A percentile compares a stretch with the other conserved stretches of the same genome.
phyloP scores from a whole-genome alignment of 2,329 filamentous ascomycete genomes.

The Ophiosphaerella herpotricha region DNA sequence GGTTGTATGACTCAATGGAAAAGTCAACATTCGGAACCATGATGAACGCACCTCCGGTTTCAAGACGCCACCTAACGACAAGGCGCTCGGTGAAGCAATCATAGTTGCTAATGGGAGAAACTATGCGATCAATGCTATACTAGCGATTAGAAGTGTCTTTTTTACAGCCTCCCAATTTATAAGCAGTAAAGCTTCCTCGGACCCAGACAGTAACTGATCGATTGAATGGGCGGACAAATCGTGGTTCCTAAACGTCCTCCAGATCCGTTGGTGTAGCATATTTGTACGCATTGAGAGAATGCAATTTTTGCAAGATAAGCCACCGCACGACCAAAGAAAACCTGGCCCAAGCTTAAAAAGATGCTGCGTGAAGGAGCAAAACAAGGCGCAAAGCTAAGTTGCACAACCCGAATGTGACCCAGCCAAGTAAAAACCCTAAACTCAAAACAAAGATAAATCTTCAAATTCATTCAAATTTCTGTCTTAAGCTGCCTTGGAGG shows the following conservation, averaged over 20 bases:
- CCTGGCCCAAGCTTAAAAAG: constrained; percentile 7
- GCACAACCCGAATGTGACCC: too few species aligned
- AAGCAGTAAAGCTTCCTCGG: constrained; percentile 40
- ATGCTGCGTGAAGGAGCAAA: too few species aligned
- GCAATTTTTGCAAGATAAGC: constrained; percentile 42
- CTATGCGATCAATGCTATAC: constrained; percentile 39
- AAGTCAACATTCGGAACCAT: constrained; percentile 35
- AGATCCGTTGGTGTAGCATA: constrained; percentile 42
- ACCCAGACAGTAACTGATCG: constrained; percentile 41
- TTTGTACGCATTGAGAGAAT: constrained; percentile 35
- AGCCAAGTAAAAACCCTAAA: too few species aligned
- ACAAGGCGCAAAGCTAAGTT: too few species aligned
- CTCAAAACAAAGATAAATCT: too few species aligned
- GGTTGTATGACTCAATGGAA: constrained; percentile 34
- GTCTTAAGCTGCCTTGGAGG: too few species aligned
- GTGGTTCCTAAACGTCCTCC: constrained; percentile 38
- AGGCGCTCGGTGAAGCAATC: constrained; percentile 43
- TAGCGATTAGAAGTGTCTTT: constrained; percentile 29
- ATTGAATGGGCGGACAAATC: constrained; percentile 40
- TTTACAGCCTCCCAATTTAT: constrained; percentile 36
- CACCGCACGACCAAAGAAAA: constrained; percentile 40
- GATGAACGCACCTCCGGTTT: constrained; percentile 6
- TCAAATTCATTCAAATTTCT: too few species aligned
- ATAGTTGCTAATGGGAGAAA: constrained; percentile 43
- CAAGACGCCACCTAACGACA: constrained; percentile 42